Evolutionary conservation across 768 basidiomycete species (phyloP), one percentile per base, ranked within the genome.

Genomic region (Xerocomellus amylosporus): DNA sequence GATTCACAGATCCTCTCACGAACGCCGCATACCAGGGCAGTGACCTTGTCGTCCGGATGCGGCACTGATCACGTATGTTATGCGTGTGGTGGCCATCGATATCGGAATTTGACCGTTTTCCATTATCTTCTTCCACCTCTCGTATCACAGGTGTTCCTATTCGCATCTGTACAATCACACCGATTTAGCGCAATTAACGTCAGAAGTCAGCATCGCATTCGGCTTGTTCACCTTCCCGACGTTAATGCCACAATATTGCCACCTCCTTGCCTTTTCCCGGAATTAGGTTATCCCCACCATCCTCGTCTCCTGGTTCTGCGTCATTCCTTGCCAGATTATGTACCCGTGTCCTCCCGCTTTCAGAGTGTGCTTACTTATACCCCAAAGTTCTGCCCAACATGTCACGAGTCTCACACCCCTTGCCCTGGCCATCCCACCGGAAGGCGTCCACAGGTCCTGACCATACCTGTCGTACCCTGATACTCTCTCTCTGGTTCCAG

Each of bases 1-100:
- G 49, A 49, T 59, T 53, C 51, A 56, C 63, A 54, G 63, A 68
- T 68, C 51, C 61, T 65, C 63, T 66, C 66, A 65, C 66, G 59
- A 42, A 37, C n/a, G 22, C 49, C 45, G 17, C 49, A n/a, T n/a
- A 17, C 51, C 44, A 49, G 14, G 42, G 58, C 37, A 51, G 48
- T 46, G 8, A 17, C 17, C 9, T 37, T 49, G n/a, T 37, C 39
- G 20, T n/a, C 30, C 22, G 2, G 34, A 47, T 43, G 26, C 45
- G 48, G 41, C 55, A 58, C 52, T 52, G 10, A 47, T 61, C 51
- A 37, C 46, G 52, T 43, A 62, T 51, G 55, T 56, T 48, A 17
- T 31, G 1, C 36, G 4, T 33, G 28, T 45, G 36, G 17, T 45
- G 64, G 42, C 31, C 53, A 49, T 65, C 65, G 8, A 46, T 64